A percentile compares a stretch with the other conserved stretches of the same genome.
Evolutionary conservation across 2,329 filamentous ascomycete species (phyloP).

Genomic region (Hypoxylon sp.): DNA sequence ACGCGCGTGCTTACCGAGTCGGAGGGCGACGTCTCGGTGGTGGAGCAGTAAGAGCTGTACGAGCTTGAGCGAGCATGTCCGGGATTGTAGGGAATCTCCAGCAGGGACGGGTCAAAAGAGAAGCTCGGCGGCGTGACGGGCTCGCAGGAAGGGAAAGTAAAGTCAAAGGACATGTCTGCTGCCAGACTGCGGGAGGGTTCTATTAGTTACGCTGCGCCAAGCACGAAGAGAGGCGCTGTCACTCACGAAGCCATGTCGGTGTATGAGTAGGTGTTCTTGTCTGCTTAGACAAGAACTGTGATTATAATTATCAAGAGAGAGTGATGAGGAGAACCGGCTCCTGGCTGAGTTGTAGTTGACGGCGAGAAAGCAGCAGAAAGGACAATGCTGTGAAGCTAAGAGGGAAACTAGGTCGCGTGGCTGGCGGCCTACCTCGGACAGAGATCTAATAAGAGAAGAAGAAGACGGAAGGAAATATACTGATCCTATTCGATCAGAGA

Average conservation of each 20-base stretch:
- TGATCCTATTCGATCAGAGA: conserved; percentile 43
- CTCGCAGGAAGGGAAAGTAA: conserved; percentile 63
- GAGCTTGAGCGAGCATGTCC: conserved; percentile 70
- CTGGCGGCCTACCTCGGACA: conserved; percentile 35
- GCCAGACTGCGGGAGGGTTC: conserved; percentile 58
- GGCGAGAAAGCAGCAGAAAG: conserved; percentile 28
- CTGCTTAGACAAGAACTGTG: conserved; percentile 40
- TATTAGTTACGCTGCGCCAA: conserved; percentile 41
- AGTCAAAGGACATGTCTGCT: conserved; percentile 69
- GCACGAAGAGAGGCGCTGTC: conserved; percentile 8
- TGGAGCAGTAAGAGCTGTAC: conserved; percentile 72
- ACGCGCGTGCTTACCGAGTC: conserved; percentile 73
- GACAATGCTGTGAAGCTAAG: conserved; percentile 39
- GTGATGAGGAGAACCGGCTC: conserved; percentile 45
- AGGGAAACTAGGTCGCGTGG: conserved; percentile 38
- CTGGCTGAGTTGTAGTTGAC: conserved; percentile 23
- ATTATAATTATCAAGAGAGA: conserved; percentile 42
- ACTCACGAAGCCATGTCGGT: conserved; percentile 56
- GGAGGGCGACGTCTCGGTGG: conserved; percentile 65
- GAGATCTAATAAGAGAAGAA: conserved; percentile 42
- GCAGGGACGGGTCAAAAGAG: conserved; percentile 63
- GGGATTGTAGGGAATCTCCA: conserved; percentile 61
- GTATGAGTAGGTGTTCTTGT: conserved; percentile 37
- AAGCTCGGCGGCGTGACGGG: conserved; percentile 60
- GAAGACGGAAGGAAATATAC: conserved; percentile 38